phyloP scores from a whole-genome alignment of 306 rosid species.

The Acacia acuminata region DNA sequence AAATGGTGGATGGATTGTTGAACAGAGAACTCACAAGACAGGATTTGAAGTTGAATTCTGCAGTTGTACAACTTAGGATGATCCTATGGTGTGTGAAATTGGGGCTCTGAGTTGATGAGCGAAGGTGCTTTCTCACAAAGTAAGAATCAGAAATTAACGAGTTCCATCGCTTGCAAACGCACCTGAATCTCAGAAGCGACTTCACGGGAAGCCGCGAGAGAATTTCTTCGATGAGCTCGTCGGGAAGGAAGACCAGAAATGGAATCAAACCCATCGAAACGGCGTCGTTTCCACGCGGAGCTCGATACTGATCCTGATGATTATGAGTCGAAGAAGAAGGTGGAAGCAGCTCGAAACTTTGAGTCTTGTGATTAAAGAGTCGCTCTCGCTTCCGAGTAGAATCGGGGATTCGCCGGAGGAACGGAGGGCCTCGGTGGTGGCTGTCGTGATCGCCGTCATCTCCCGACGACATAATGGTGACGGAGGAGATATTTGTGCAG shows the following conservation, averaged over 20 bases:
- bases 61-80: not conserved
- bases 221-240: conserved; percentile 28
- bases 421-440: not conserved
- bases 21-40: not conserved
- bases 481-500: not conserved
- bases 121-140: conserved; percentile 24
- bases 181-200: conserved; percentile 34
- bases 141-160: conserved; percentile 27
- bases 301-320: not conserved
- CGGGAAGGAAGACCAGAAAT: conserved; percentile 5
- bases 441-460: not conserved
- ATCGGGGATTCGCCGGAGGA: not conserved
- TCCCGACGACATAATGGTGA: conserved; percentile 32
- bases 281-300: not conserved
- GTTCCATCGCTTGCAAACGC: conserved; percentile 31
- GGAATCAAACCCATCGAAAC: not conserved
- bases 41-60: conserved; percentile 4
- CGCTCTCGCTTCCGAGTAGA: conserved; percentile 32
- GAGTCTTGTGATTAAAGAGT: not conserved
- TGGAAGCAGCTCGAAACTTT: not conserved
- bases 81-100: conserved; percentile 1
- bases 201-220: conserved; percentile 28
- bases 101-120: not conserved
- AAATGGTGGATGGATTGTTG: not conserved
- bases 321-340: not conserved